phyloP scores from a whole-genome alignment of 441 rosid genomes.

The Breynia disticha region DNA sequence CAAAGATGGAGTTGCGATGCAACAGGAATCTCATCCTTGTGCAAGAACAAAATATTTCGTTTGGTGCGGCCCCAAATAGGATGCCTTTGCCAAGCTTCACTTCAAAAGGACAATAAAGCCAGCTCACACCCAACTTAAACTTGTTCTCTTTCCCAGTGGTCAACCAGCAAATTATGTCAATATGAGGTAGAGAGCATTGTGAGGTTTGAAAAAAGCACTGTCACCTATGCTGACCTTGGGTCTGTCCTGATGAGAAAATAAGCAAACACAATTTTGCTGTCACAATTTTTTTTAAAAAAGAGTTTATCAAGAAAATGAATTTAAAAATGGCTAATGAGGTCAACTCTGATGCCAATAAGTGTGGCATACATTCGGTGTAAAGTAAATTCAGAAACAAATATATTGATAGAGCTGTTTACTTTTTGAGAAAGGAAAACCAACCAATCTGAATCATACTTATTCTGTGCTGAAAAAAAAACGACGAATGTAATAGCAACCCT shows the following conservation, averaged over 20 bases:
- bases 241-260: conserved; percentile 42
- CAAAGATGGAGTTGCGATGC: conserved; percentile 81
- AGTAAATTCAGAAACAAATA: no score
- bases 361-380: no score
- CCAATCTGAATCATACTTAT: no score
- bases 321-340: not conserved
- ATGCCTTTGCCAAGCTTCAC: conserved; percentile 82
- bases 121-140: conserved; percentile 56
- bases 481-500: no score
- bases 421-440: no score
- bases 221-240: conserved; percentile 79
- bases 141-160: conserved; percentile 38
- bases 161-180: conserved; percentile 62
- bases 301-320: not conserved
- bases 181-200: conserved; percentile 66
- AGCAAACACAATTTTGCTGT: not conserved
- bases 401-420: no score
- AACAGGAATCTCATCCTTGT: conserved; percentile 81
- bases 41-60: conserved; percentile 89
- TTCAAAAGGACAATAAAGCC: conserved; percentile 82
- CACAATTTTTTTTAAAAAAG: no score
- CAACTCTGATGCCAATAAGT: no score
- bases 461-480: no score
- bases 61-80: conserved; percentile 76
- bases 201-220: conserved; percentile 83